Base-by-base conservation (phyloP, 2,329 filamentous ascomycete species). In the Cladosporium phlei region DNA sequence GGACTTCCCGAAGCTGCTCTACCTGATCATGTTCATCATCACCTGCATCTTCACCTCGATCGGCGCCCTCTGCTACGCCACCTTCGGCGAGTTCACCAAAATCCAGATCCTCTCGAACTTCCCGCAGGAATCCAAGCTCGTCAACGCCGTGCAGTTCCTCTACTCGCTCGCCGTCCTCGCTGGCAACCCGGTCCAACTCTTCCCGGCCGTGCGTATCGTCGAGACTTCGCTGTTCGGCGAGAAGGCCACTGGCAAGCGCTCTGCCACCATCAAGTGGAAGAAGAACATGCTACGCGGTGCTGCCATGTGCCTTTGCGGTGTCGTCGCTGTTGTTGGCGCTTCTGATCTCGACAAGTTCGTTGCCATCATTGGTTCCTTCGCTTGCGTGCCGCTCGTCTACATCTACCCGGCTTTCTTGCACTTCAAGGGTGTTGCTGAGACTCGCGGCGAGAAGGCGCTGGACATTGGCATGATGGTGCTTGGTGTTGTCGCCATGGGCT, bases 71-170 rank as follows among this genome's bases (percentile, higher is more conserved):
- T 86, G 82, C 63, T 88, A 88, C 62, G 83, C 82, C 12, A 85
- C 83, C 0, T 88, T 88, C 59, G 85, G 85, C 40, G 72, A 76
- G 46, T 65, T 74, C 46, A 87, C 85, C 7, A 76, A 79, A 58
- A 86, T 86, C 49, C 83, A 88, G 59, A 78, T 88, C 65, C 86
- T 88, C 61, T 80, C 82, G 66, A 88, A 88, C 64, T 87, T 82
- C 58, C 85, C 85, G 0, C 84, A 87, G 57, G 72, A 74, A 55
- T 84, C 77, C 64, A 76, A 77, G 46, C 72, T 88, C n/a, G 85
- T 88, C 69, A 87, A 88, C 53, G 79, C 80, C 0, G 82, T 88
- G 6, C 85, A 88, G 57, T 83, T 86, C 59, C 70, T 88, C 42
- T 88, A 88, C 69, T 82, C 82, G 3, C 64, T 87, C 19, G 85